These are phyloP conservation scores for Colletotrichum abscissum DNA, from an alignment of 2,329 filamentous ascomycete species.

Conservation along the genomic window DNA sequence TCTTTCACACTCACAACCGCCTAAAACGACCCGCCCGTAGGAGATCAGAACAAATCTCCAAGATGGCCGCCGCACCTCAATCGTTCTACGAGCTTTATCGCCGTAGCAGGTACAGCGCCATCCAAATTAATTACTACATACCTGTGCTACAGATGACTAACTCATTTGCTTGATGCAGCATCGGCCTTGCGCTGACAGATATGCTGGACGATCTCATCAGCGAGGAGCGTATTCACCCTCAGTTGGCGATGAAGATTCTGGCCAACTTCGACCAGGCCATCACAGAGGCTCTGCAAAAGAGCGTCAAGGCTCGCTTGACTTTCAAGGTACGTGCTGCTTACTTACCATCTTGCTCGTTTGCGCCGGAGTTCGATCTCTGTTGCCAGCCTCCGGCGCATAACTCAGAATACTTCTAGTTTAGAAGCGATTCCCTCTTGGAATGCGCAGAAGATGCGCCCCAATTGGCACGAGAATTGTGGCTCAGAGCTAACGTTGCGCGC, in stretches of 20 bases:
- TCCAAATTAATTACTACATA: constrained; percentile 43
- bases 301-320: constrained; percentile 88
- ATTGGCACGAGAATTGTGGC: not conserved
- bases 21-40: constrained; percentile 14
- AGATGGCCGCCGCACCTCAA: constrained; percentile 63
- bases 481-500: not conserved
- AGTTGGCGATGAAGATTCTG: constrained; percentile 98
- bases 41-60: constrained; percentile 37
- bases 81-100: constrained; percentile 95
- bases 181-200: constrained; percentile 93
- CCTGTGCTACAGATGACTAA: constrained; percentile 39
- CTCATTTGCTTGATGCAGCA: constrained; percentile 63
- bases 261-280: constrained; percentile 95
- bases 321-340: constrained; percentile 82
- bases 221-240: constrained; percentile 93
- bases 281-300: constrained; percentile 89
- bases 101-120: constrained; percentile 84
- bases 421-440: not conserved
- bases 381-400: not conserved
- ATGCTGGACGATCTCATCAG: constrained; percentile 97
- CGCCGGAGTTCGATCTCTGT: not conserved
- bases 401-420: not conserved
- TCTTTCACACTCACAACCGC: constrained; percentile 31
- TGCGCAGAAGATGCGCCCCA: not conserved
- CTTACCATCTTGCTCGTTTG: not conserved